Evolutionary conservation across 2,329 filamentous ascomycete species (phyloP).

Genomic region (Pestalotiopsis sp.): DNA sequence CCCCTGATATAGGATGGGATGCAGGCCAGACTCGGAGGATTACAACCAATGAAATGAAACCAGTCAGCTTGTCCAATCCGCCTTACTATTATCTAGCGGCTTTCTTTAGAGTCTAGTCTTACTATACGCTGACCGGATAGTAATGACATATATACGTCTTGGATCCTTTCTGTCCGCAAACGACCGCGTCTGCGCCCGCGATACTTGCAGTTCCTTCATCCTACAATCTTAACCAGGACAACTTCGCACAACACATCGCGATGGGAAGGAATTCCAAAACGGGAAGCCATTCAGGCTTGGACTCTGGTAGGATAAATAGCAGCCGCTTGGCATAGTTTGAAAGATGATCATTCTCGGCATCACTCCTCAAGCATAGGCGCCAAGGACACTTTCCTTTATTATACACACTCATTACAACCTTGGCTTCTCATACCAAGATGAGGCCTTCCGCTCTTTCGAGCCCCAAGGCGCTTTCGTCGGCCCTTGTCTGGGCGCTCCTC

Average conservation of each 20-base stretch:
- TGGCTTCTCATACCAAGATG: neutral
- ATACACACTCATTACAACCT: neutral
- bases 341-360: neutral
- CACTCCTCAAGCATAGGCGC: neutral
- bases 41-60: neutral
- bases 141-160: neutral
- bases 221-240: neutral
- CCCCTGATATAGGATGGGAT: neutral
- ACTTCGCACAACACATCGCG: neutral
- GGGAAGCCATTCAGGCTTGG: neutral
- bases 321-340: neutral
- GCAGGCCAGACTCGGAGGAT: neutral
- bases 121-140: neutral
- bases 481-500: neutral
- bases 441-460: neutral
- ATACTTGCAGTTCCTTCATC: neutral
- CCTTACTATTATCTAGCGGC: neutral
- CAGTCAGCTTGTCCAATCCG: neutral
- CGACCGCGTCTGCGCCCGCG: neutral
- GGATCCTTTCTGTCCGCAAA: neutral
- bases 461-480: neutral
- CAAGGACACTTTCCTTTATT: neutral
- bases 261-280: neutral
- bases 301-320: neutral
- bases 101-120: neutral